Percentiles rank a stretch among this genome's conserved stretches.
Conservation (phyloP, 148 eudicot species). For the Chenopodium album region DNA sequence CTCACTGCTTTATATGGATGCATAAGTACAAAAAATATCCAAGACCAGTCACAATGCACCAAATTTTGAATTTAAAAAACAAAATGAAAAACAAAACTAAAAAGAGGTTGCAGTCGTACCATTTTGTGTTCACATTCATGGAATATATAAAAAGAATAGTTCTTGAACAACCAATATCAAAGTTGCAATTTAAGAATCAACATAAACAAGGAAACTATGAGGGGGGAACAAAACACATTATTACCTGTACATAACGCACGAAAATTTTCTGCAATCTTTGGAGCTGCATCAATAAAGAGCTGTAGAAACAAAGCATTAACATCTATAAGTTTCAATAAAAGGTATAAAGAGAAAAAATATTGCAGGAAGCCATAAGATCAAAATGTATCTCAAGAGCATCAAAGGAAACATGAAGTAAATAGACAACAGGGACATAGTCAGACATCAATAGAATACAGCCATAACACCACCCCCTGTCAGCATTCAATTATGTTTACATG, state of each 20-base stretch:
- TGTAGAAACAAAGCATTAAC: conserved; percentile 26
- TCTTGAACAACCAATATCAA: background rate
- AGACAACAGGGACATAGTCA: background rate
- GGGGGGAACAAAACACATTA: background rate
- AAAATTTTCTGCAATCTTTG: conserved; percentile 84
- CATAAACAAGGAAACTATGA: background rate
- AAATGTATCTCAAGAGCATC: background rate
- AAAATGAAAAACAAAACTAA: background rate
- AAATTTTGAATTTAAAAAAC: background rate
- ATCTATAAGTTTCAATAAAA: background rate
- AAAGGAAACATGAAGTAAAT: background rate
- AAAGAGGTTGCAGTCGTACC: background rate
- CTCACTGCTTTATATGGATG: conserved; percentile 2
- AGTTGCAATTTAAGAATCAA: background rate
- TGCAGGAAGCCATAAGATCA: background rate
- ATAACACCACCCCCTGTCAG: background rate
- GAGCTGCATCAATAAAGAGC: conserved; percentile 79
- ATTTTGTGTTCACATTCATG: background rate
- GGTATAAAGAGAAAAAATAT: background rate
- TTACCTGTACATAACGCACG: conserved; percentile 95
- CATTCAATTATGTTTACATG: background rate
- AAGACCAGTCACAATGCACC: conserved; percentile 8
- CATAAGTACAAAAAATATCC: background rate
- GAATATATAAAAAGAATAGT: background rate
- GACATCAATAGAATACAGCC: background rate